Percentiles rank a stretch among this genome's conserved stretches.
Evolutionary conservation across 345 rosid genomes (phyloP).

Genomic region (Sapria himalayana): DNA sequence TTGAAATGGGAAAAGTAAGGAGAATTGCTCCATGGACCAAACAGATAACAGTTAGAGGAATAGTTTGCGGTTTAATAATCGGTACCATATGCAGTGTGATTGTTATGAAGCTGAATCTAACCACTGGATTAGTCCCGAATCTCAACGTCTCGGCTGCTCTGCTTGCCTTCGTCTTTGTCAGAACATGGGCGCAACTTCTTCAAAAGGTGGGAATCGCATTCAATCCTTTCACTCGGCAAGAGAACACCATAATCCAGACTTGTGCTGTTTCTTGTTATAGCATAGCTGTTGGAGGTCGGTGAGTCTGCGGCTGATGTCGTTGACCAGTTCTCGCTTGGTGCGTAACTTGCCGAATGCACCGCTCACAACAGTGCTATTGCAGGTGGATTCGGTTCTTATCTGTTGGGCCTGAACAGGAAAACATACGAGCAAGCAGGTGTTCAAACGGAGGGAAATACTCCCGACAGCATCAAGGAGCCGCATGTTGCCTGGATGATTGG

Average conservation of each 20-base stretch:
- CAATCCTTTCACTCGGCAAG: slow-evolving; percentile 72
- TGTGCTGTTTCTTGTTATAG: slow-evolving; percentile 92
- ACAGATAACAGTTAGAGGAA: slow-evolving; percentile 63
- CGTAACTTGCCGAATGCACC: background rate
- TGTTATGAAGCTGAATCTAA: slow-evolving; percentile 70
- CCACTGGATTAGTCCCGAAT: slow-evolving; percentile 87
- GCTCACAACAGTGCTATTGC: slow-evolving; percentile 5
- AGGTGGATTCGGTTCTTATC: slow-evolving; percentile 95
- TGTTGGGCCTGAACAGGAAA: slow-evolving; percentile 48
- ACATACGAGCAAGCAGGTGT: slow-evolving; percentile 53
- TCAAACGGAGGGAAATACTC: slow-evolving; percentile 44
- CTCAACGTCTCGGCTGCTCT: slow-evolving; percentile 95
- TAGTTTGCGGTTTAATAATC: slow-evolving; percentile 44
- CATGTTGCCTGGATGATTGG: slow-evolving; percentile 78
- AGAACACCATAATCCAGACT: slow-evolving; percentile 78
- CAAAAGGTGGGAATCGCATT: slow-evolving; percentile 48
- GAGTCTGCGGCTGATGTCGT: no score
- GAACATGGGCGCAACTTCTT: slow-evolving; percentile 63
- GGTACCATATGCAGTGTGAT: slow-evolving; percentile 76
- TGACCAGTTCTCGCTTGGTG: no score
- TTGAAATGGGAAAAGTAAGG: slow-evolving; percentile 22
- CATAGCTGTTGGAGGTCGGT: slow-evolving; percentile 66
- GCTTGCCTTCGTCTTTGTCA: slow-evolving; percentile 47
- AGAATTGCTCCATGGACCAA: slow-evolving; percentile 58
- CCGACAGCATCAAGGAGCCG: slow-evolving; percentile 56